Base-by-base conservation (phyloP, 768 basidiomycete species). In the Tulasnella calospora region DNA sequence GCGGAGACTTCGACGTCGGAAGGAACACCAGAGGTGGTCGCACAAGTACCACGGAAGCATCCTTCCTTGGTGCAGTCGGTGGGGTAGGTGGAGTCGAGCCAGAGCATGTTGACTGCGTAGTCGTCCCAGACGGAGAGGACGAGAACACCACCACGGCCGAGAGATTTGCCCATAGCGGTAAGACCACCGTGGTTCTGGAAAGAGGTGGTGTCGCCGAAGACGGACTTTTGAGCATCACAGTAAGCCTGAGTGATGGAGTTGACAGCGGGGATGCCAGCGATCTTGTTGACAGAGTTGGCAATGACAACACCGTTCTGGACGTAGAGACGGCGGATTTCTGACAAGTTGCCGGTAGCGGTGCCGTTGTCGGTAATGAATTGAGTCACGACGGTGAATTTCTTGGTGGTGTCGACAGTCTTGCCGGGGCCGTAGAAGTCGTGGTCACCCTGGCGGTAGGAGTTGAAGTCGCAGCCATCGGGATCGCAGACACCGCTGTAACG, bases 391-490 rank as follows among this genome's bases (percentile, higher is more conserved):
- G 89, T 90, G 85, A 90, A 85, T 80, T 85, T 85, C 80, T 84
- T 81, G 82, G 78, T 85, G 82, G 88, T 89, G 85, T 89, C 87
- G 83, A 89, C 86, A 75, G 84, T 88, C 82, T 82, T 81, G 79
- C 86, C 87, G 33, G 82, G 81, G 55, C 89, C 89, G 82, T 86
- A 86, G 87, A 89, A 90, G 74, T 82, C 79, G 19, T 67, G 76
- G 83, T 85, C 81, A 41, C 89, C 89, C 87, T 88, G 85, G 82
- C 89, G 89, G 86, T 82, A 90, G 44, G 89, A 88, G 87, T 89
- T 90, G 87, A 89, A 90, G 81, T 89, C 89, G 83, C 89, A 90
- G 67, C 89, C 89, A 80, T 88, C 88, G 80, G 85, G 85, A 83
- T 90, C 89, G 84, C 89, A 90, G 71, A 87, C 82, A 46, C 71